Base-by-base conservation (phyloP, 345 rosid genomes). In the Mallotus nudiflorus region DNA sequence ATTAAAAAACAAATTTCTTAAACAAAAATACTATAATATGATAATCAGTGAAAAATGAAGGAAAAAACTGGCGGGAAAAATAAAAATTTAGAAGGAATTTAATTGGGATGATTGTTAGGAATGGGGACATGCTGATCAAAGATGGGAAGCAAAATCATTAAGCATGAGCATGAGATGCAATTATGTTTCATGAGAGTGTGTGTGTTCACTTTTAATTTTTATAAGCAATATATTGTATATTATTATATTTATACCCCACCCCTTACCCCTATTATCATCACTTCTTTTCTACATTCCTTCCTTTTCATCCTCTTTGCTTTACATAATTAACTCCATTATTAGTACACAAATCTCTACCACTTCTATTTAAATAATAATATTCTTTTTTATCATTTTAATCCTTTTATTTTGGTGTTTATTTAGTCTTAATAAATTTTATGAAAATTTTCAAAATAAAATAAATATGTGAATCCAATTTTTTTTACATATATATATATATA, bases 71-170 rank as follows among this genome's bases (percentile, higher is more conserved):
- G 37, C 52, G 31, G 56, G 54, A n/a, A 15, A 35, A 9, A 35
- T 2, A 61, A 59, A 66, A 54, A 70, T 70, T 35, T 42, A 42
- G 67, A 77, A 55, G 53, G 74, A 77, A 66, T n/a, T n/a, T n/a
- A n/a, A 61, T 16, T 29, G 79, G 54, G 69, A 77, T 77, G 76
- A 80, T 80, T 74, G 69, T 15, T 16, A 28, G 85, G 62, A 74
- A 76, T 76, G 78, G 83, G 78, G 75, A 53, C 74, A 71, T 73
- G 72, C 66, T 77, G 74, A 45, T 75, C 45, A 20, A 25, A 56
- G 69, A 73, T 77, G 86, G 88, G 90, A 83, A 84, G 84, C 91
- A 83, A 69, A 83, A 89, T 89, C 70, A 89, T 89, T 78, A 85
- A 79, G 94, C 91, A 87, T 89, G 90, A 82, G 79, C 73, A 78